Percentiles rank a stretch among this genome's conserved stretches.
phyloP scores from a whole-genome alignment of 1,284 basidiomycete genomes.

The Porphyrellus sp. region DNA sequence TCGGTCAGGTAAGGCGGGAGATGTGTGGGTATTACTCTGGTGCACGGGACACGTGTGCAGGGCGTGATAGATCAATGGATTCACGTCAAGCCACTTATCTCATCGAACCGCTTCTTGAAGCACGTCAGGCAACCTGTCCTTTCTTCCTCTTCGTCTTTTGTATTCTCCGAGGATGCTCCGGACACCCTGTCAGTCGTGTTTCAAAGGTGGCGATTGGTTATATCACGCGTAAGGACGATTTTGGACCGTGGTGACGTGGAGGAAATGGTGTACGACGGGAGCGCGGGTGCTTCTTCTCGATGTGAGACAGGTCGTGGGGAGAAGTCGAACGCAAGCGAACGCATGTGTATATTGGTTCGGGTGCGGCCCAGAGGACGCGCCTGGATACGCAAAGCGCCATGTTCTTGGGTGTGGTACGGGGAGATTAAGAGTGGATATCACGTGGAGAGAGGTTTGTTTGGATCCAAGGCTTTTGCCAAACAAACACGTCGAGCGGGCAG shows the following conservation, averaged over 20 bases:
- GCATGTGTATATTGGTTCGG: not conserved
- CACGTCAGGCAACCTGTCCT: conserved; percentile 72
- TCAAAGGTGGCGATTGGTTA: conserved; percentile 8
- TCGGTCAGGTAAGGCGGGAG: conserved; percentile 62
- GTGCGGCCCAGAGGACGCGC: conserved; percentile 7
- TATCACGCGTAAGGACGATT: conserved; percentile 7
- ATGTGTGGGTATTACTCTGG: conserved; percentile 53
- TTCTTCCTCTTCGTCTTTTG: conserved; percentile 63
- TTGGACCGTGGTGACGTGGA: conserved; percentile 80
- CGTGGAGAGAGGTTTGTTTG: conserved; percentile 15
- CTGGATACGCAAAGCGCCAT: conserved; percentile 9
- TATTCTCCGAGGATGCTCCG: conserved; percentile 56
- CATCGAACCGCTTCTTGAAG: conserved; percentile 75
- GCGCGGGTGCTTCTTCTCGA: conserved; percentile 68
- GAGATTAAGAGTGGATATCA: not conserved
- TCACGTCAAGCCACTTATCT: conserved; percentile 48
- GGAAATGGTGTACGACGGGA: conserved; percentile 79
- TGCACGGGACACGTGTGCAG: conserved; percentile 63
- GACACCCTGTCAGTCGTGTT: conserved; percentile 42
- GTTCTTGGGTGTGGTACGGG: not conserved
- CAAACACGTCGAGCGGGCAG: no score
- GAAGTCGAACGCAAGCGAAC: conserved; percentile 5
- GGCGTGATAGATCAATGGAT: conserved; percentile 77
- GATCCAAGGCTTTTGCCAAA: conserved; percentile 23
- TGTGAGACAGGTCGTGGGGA: conserved; percentile 51